Evolutionary conservation across 768 basidiomycete species (phyloP), one percentile per base, ranked within the genome.

Genomic region (Termitomyces sp.): DNA sequence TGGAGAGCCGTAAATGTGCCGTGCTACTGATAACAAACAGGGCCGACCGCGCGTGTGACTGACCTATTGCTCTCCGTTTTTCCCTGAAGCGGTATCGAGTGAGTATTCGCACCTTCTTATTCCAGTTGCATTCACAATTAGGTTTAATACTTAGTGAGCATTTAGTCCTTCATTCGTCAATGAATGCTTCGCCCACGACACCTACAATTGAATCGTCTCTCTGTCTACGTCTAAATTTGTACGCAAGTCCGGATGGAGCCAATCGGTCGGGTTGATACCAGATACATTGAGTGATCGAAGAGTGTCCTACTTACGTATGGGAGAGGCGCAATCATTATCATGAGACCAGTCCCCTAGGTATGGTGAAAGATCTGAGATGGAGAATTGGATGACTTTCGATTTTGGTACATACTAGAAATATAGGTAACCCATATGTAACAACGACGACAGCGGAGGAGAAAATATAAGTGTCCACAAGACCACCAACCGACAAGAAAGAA

Each of bases 351-450:
- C 27, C 44, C 17, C n/a, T 32, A 53, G 51, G n/a, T 1, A 32
- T n/a, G 8, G 31, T 11, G n/a, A n/a, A 21, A 35, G 41, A 53
- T 31, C 41, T 31, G 8, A 4, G 19, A 31, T 31, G 40, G 25
- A 53, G 11, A 34, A 11, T 35, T 44, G 17, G 10, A n/a, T 35
- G n/a, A 21, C 14, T 58, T 58, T 53, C 16, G 7, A 52, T 51
- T 53, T 35, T 40, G 27, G 7, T 29, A n/a, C n/a, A n/a, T n/a
- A 47, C 44, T 58, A 58, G 50, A 58, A 53, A 58, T 58, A 58
- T 51, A 58, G 14, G n/a, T 46, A 29, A 11, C 57, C 56, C 51
- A 57, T 57, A 46, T 57, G 50, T 44, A 53, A 53, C 49, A 32
- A 46, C 2, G n/a, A 41, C 31, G 19, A 40, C 31, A 48, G 47